These are phyloP conservation scores for Fusarium lyarnte DNA, from an alignment of 2,329 filamentous ascomycete species.

Conservation along the genomic window DNA sequence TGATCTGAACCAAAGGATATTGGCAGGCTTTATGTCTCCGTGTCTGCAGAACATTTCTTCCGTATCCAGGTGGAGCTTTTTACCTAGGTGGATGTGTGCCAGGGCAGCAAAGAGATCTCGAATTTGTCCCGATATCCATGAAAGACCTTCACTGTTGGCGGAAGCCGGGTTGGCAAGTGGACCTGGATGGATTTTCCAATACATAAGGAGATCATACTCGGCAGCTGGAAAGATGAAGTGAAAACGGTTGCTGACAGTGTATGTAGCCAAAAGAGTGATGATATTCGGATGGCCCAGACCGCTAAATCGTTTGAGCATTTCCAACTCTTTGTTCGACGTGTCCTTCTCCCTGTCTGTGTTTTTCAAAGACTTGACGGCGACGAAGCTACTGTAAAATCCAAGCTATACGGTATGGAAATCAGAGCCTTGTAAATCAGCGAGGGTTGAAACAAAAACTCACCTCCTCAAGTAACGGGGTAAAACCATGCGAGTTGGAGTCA, in stretches of 20 bases:
- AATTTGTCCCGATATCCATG: neutral
- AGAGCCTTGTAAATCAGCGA: neutral
- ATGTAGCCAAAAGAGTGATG: neutral
- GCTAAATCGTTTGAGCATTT: neutral
- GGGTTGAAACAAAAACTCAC: accelerated
- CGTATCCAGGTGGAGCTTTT: accelerated
- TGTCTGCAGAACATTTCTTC: neutral
- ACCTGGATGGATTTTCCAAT: neutral
- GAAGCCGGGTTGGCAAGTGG: neutral
- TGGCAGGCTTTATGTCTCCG: neutral
- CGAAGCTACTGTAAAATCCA: neutral
- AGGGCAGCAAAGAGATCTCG: accelerated
- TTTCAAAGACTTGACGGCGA: neutral
- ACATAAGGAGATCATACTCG: neutral
- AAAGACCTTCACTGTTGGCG: neutral
- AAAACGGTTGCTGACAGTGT: neutral
- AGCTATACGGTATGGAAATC: neutral
- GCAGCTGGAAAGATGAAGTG: neutral
- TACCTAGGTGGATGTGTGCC: neutral
- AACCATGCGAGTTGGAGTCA: accelerated
- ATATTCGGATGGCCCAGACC: accelerated
- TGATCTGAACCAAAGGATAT: neutral
- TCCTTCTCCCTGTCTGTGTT: accelerated
- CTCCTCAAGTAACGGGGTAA: neutral
- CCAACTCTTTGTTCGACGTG: neutral